phyloP scores from a whole-genome alignment of 2,329 filamentous ascomycete genomes.

The Colletotrichum lentis region DNA sequence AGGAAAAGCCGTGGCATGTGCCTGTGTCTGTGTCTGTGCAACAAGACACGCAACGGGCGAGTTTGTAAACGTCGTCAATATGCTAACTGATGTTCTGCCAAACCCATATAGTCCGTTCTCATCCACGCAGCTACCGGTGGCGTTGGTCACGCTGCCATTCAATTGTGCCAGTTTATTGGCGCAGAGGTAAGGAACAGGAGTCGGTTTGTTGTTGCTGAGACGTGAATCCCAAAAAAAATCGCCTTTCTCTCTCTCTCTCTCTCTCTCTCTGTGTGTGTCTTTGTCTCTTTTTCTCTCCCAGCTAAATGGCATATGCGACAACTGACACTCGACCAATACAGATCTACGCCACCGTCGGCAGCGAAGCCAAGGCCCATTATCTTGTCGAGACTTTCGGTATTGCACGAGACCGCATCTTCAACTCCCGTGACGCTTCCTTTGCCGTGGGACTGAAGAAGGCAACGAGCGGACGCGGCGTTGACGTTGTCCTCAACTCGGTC shows the following conservation, averaged over 20 bases:
- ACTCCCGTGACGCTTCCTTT: slow-evolving; percentile 42
- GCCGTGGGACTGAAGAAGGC: slow-evolving; percentile 38
- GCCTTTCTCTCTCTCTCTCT: too few relatives aligned
- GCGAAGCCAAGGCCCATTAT: slow-evolving; percentile 43
- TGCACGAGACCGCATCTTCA: slow-evolving; percentile 42
- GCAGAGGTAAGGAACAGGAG: neutral
- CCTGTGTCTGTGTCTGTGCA: too few relatives aligned
- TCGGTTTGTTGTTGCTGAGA: too few relatives aligned
- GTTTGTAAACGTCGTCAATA: too few relatives aligned
- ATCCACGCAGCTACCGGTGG: slow-evolving; percentile 26
- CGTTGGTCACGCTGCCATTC: neutral
- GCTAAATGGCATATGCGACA: too few relatives aligned
- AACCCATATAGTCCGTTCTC: slow-evolving; percentile 17
- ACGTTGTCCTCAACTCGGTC: slow-evolving; percentile 46
- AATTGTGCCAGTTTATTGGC: neutral
- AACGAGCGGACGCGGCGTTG: slow-evolving; percentile 44
- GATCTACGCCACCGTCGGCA: slow-evolving; percentile 42
- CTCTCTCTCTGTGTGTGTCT: too few relatives aligned
- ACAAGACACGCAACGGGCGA: too few relatives aligned
- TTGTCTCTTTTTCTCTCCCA: too few relatives aligned
- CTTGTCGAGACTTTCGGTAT: slow-evolving; percentile 39
- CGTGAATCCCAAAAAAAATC: too few relatives aligned
- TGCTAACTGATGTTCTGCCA: too few relatives aligned
- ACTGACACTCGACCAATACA: too few relatives aligned
- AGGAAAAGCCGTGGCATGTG: too few relatives aligned